Evolutionary conservation across 1,284 basidiomycete genomes (phyloP), one percentile per base, ranked within the genome.

Genomic region (Tremellales sp.): DNA sequence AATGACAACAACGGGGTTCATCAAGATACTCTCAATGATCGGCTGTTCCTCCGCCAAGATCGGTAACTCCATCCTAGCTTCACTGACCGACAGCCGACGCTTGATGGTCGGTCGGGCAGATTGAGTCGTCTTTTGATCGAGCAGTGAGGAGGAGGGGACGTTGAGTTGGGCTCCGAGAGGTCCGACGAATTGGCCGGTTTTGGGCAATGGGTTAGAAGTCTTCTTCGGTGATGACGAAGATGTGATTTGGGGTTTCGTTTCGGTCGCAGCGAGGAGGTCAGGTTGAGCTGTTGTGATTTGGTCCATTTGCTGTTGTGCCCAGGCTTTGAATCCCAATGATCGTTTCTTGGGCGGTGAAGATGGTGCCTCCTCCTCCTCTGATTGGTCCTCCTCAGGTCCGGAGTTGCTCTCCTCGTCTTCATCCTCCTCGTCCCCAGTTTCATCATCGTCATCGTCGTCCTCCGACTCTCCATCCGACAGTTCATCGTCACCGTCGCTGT

Each of bases 1-100:
- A 40, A 88, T 80, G 44, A 87, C 79, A 15, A 84, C 81, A 11
- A 86, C 83, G 3, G 87, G 82, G 65, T 98, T 84, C 47, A 97
- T 77, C 51, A 91, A 74, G 45, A 99, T 84, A 2, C 89, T 83
- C 66, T 96, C 91, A 80, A 98, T 87, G 48, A 99, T 91, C 3
- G 82, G 80, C 66, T 98, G 92, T 66, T 99, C 96, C 70, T 98
- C 93, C 12, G 86, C 84, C 6, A 92, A 81, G 52, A 98, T 90
- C 3, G 96, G 96, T 1, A 99, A 77, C 51, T 86, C 77, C 56
- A 92, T 76, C 37, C 96, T 78, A 1, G 85, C 79, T 50, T 86
- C 87, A 56, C 87, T 82, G 5, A 97, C 83, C 27, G 87, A 87
- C 27, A 78, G 66, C 1, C 85, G 81, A 10, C 94, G 82, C 24